Conservation (phyloP, 2,329 filamentous ascomycete species). For the Cordyceps tenuipes region DNA sequence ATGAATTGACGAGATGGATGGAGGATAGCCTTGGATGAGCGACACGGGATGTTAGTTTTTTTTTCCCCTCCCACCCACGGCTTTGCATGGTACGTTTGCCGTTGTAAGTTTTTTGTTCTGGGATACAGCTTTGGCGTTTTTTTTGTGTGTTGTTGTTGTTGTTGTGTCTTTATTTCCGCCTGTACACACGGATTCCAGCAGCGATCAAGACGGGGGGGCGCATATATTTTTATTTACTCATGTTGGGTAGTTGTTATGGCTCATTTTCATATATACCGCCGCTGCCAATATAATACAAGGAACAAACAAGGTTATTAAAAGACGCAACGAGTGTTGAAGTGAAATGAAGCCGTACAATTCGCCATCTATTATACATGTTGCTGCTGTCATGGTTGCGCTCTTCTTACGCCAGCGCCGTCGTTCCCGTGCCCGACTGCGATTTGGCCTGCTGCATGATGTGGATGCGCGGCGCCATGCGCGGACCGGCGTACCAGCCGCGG, state of each 20-base stretch:
- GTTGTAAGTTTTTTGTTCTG: background rate
- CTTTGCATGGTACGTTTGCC: background rate
- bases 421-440: background rate
- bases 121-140: background rate
- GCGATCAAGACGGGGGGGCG: background rate
- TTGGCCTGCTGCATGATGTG: slow-evolving; percentile 35
- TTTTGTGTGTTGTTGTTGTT: background rate
- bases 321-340: background rate
- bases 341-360: background rate
- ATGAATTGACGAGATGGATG: background rate
- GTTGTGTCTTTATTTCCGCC: background rate
- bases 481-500: slow-evolving; percentile 58
- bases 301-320: background rate
- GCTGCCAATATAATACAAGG: background rate
- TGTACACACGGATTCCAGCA: background rate
- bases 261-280: background rate
- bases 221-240: background rate
- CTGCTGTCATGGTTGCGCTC: background rate
- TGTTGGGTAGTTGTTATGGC: background rate
- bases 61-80: background rate
- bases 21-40: background rate
- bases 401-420: background rate
- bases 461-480: slow-evolving; percentile 49
- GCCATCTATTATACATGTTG: background rate
- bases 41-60: background rate